Base-by-base conservation (phyloP, 306 rosid genomes). In the Abrus pulchellus region DNA sequence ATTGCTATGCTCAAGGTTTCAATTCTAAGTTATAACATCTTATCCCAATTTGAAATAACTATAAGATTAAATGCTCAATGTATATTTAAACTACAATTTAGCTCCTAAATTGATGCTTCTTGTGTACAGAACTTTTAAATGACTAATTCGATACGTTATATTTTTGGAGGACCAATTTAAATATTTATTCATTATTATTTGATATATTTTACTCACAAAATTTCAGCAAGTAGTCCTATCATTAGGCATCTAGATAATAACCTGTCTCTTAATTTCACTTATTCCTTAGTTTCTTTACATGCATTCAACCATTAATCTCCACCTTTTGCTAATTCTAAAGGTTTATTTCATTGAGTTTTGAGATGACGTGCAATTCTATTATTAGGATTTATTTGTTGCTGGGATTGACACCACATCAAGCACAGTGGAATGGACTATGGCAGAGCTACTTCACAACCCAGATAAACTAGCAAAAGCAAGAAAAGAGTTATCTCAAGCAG, bases 401-500 rank as follows among this genome's bases (percentile, higher is more conserved):
- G 61, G 61, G 5, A n/a, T 33, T 32, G 76, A 71, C 14, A 50
- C 62, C 34, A 50, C 76, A 71, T 71, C 48, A n/a, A n/a, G 1
- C 48, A 71, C 49, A 1, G 4, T 50, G 10, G 76, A 33, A n/a
- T 71, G 49, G 63, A 14, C 7, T 3, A 33, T 71, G 76, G 33
- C 48, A 50, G 76, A 71, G 30, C 14, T 71, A 34, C 32, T 71
- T 2, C 63, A 6, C 10, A 71, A 71, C 48, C 76, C 61, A 13
- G 32, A 49, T 30, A 70, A 70, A 32, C 5, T 32, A 9, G 12
- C 10, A 48, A 49, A 70, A 13, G 61, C 6, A 3, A 70, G 32
- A 49, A 12, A 32, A 30, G 75, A 69, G 45, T 32, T 70, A 30
- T 54, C 38, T 3, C n/a, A 70, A 32, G 45, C 9, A 2, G 3